A percentile compares a stretch with the other conserved stretches of the same genome.
These are phyloP conservation scores for Lolium perenne DNA, from an alignment of 176 grass and related monocot species.

Conservation along the genomic window DNA sequence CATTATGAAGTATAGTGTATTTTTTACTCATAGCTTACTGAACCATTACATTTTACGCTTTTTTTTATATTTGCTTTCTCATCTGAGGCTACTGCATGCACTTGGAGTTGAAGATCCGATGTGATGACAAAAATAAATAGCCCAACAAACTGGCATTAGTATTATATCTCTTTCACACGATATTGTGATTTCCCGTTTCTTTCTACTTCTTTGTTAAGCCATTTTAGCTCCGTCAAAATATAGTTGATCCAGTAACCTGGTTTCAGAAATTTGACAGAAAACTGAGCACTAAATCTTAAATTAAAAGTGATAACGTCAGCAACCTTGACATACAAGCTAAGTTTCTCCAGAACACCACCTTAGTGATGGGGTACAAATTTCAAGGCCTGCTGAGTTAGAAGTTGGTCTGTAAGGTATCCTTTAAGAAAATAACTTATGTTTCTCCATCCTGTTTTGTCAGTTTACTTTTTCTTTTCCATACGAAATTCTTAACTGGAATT, in stretches of 20 bases:
- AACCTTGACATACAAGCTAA: conserved; percentile 20
- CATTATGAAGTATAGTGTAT: background rate
- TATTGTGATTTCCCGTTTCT: background rate
- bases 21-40: background rate
- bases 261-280: background rate
- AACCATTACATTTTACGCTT: too few relatives aligned
- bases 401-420: background rate
- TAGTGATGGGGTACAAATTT: conserved; percentile 17
- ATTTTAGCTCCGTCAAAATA: background rate
- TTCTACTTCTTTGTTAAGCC: background rate
- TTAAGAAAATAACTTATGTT: conserved; percentile 8
- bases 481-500: too few relatives aligned
- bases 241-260: conserved; percentile 11
- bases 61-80: background rate
- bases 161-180: conserved; percentile 30
- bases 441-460: background rate
- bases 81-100: background rate
- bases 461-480: too few relatives aligned
- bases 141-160: conserved; percentile 3
- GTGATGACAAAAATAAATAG: background rate
- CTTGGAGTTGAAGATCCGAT: conserved; percentile 13
- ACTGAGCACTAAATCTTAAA: conserved; percentile 12
- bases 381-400: conserved; percentile 7
- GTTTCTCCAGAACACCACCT: background rate
- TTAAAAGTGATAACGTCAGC: background rate